Conservation (phyloP, 805 yeast species). For the Dipodascopsis uninucleata region DNA sequence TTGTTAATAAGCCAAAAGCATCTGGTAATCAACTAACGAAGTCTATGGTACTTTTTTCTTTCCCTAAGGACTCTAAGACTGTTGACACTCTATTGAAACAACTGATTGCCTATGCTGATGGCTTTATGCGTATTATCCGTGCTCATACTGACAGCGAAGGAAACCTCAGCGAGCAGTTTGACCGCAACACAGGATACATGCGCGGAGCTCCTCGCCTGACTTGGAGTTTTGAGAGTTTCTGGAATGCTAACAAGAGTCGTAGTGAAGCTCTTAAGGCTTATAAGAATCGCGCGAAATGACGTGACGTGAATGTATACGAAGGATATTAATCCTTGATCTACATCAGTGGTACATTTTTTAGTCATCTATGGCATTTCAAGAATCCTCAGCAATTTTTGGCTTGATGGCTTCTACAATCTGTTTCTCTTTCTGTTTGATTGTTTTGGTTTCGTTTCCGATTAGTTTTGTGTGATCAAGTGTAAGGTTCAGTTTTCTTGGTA, state of each 20-base stretch:
- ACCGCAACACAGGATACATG: constrained; percentile 73
- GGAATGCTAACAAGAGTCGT: constrained; percentile 52
- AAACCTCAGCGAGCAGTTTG: constrained; percentile 84
- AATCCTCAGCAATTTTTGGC: too few species aligned
- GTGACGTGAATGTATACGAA: too few species aligned
- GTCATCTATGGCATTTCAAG: too few species aligned
- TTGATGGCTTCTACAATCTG: too few species aligned
- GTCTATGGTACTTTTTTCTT: constrained; percentile 4
- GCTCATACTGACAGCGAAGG: constrained; percentile 57
- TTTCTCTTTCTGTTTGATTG: too few species aligned
- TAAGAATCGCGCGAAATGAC: too few species aligned
- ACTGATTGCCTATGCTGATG: constrained; percentile 44
- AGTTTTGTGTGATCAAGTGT: too few species aligned
- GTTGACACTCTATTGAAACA: constrained; percentile 16
- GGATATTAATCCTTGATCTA: too few species aligned
- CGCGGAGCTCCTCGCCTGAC: constrained; percentile 85
- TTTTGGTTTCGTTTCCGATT: too few species aligned
- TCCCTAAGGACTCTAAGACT: constrained; percentile 6
- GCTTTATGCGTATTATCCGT: constrained; percentile 46
- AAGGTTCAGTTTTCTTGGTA: too few species aligned
- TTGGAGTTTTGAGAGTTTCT: constrained; percentile 83
- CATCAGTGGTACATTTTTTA: too few species aligned
- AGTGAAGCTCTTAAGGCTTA: constrained; percentile 9
- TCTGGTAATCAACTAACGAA: too few species aligned
- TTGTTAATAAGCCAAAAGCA: constrained; percentile 7